These are phyloP conservation scores for Loxodes magnus DNA, from an alignment of 73 alveolate genomes.

Conservation along the genomic window DNA sequence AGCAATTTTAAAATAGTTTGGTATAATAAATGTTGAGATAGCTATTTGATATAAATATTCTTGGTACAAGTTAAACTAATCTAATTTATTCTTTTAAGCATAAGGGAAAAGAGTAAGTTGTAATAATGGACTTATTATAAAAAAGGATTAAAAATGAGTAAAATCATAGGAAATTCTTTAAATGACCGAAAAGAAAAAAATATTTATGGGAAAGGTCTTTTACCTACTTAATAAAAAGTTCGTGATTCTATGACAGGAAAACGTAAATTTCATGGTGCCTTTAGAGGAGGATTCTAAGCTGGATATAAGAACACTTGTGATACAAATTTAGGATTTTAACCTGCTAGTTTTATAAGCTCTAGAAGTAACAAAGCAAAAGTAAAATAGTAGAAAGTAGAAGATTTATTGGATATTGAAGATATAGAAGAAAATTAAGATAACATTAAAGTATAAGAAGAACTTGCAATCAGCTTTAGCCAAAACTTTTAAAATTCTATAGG, in stretches of 20 bases:
- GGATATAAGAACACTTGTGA: constrained; percentile 54
- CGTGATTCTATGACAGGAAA: constrained; percentile 41
- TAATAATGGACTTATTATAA: too few species aligned
- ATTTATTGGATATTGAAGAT: constrained; percentile 71
- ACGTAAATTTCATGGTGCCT: constrained; percentile 54
- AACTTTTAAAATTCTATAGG: too few species aligned
- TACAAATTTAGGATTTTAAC: constrained; percentile 43
- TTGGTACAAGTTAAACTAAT: too few species aligned
- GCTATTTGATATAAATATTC: too few species aligned
- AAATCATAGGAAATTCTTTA: constrained; percentile 4
- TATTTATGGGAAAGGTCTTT: constrained; percentile 5
- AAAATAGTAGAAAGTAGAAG: constrained; percentile 24
- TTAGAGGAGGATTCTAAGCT: constrained; percentile 63
- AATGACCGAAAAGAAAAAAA: constrained; percentile 4
- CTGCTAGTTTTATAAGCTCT: constrained; percentile 29
- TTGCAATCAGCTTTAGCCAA: too few species aligned
- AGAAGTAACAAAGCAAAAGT: constrained; percentile 13
- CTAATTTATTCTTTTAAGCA: too few species aligned
- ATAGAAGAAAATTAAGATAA: constrained; percentile 29
- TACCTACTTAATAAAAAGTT: constrained; percentile 9
- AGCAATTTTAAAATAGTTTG: too few species aligned
- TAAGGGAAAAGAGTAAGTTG: too few species aligned
- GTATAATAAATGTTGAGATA: too few species aligned
- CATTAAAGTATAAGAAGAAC: too few species aligned
- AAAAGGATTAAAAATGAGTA: not conserved